A percentile compares a stretch with the other conserved stretches of the same genome.
Conservation (phyloP, 176 grass and related monocot species). For the Paspalum vaginatum region DNA sequence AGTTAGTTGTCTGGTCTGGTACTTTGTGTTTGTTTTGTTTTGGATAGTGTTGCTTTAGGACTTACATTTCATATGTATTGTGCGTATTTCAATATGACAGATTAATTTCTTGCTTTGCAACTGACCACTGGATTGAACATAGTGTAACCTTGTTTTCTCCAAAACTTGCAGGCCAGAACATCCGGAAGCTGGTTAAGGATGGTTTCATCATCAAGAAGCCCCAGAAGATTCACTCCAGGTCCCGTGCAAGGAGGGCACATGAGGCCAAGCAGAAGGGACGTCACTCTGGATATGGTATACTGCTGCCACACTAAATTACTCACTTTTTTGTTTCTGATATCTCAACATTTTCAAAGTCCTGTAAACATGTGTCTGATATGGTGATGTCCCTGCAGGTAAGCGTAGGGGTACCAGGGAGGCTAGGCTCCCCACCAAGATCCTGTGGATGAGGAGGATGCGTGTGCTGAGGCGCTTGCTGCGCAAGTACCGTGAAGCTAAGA, state of each 20-base stretch:
- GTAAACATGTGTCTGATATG: neutral
- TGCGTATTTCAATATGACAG: no score
- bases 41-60: neutral
- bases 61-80: neutral
- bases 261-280: constrained; percentile 4
- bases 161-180: constrained; percentile 18
- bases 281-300: constrained; percentile 13
- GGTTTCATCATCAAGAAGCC: constrained; percentile 37
- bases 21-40: neutral
- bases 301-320: neutral
- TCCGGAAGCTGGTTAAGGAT: constrained; percentile 18
- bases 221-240: constrained; percentile 34
- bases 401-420: constrained; percentile 11
- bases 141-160: neutral
- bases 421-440: constrained; percentile 17
- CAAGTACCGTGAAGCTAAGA: neutral
- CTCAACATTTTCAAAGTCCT: neutral
- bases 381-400: neutral
- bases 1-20: neutral
- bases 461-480: constrained; percentile 1
- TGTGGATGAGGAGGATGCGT: constrained; percentile 17
- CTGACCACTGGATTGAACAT: no score
- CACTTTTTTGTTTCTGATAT: neutral
- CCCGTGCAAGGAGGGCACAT: constrained; percentile 18
- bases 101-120: neutral